Evolutionary conservation across 2,329 filamentous ascomycete species (phyloP).

Genomic region (Dactylella cylindrospora): DNA sequence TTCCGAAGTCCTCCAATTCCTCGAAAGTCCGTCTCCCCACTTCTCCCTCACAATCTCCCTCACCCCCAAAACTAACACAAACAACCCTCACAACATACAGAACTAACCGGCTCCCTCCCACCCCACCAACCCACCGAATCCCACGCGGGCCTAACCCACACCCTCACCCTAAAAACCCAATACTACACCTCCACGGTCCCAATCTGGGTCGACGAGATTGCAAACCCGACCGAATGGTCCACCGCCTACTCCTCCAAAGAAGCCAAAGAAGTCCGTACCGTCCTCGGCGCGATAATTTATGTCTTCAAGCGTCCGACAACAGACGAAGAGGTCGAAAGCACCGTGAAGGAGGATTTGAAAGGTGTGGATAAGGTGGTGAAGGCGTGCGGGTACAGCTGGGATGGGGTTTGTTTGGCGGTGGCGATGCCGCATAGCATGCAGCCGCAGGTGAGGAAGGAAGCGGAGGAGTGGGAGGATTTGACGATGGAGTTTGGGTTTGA

Average conservation of each 20-base stretch:
- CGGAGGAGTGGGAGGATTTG: slow-evolving; percentile 54
- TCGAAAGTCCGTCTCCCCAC: slow-evolving; percentile 44
- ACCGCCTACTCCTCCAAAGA: slow-evolving; percentile 63
- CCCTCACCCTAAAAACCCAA: slow-evolving; percentile 59
- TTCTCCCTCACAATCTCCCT: neutral
- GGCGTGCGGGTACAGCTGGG: slow-evolving; percentile 64
- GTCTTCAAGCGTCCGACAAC: slow-evolving; percentile 54
- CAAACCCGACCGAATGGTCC: slow-evolving; percentile 55
- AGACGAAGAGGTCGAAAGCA: neutral
- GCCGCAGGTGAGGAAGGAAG: slow-evolving; percentile 53
- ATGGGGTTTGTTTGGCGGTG: slow-evolving; percentile 64
- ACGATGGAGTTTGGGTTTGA: slow-evolving; percentile 60
- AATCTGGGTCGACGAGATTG: slow-evolving; percentile 67
- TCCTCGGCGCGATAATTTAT: slow-evolving; percentile 63
- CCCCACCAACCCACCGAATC: slow-evolving; percentile 50
- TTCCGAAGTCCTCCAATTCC: slow-evolving; percentile 47
- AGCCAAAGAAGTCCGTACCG: slow-evolving; percentile 64
- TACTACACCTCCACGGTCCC: slow-evolving; percentile 66
- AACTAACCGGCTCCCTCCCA: slow-evolving; percentile 47
- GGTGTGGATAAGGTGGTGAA: slow-evolving; percentile 55
- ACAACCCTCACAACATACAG: slow-evolving; percentile 13
- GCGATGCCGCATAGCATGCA: slow-evolving; percentile 56
- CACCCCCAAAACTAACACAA: neutral
- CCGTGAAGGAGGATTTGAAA: slow-evolving; percentile 12
- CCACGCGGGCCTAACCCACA: slow-evolving; percentile 64